Conservation (phyloP, 2,329 filamentous ascomycete species). For the Fusarium hostae region DNA sequence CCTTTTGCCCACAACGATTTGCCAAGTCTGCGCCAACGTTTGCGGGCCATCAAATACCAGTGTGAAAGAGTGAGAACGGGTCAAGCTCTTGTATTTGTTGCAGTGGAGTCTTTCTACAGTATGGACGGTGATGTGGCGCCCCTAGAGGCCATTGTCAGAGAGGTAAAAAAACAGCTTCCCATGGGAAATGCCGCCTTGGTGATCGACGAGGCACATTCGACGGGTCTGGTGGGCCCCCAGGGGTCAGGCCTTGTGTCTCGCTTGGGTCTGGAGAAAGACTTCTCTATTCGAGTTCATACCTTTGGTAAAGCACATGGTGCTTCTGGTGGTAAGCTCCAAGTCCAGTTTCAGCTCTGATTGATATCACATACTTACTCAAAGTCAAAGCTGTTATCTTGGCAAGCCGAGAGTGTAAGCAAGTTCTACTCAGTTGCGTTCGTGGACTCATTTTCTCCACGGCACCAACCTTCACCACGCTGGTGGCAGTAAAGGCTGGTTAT, state of each 20-base stretch:
- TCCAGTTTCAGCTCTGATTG: not conserved
- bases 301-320: constrained; percentile 9
- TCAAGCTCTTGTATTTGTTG: not conserved
- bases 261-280: not conserved
- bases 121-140: not conserved
- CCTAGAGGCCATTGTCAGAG: accelerated
- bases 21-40: not conserved
- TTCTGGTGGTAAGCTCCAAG: not conserved
- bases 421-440: not conserved
- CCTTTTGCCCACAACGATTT: not conserved
- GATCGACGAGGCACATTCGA: constrained; percentile 1
- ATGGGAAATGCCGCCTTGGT: not conserved
- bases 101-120: not conserved
- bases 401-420: not conserved
- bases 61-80: not conserved
- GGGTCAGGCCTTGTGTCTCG: not conserved
- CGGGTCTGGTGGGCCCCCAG: not conserved
- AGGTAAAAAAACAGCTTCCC: not conserved
- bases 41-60: not conserved
- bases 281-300: not conserved
- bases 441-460: constrained; percentile 2
- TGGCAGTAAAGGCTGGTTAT: not conserved
- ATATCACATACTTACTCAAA: not conserved
- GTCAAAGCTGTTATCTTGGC: not conserved
- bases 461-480: not conserved